Conservation (phyloP, 768 basidiomycete species). For the Leucocoprinus leucothites region DNA sequence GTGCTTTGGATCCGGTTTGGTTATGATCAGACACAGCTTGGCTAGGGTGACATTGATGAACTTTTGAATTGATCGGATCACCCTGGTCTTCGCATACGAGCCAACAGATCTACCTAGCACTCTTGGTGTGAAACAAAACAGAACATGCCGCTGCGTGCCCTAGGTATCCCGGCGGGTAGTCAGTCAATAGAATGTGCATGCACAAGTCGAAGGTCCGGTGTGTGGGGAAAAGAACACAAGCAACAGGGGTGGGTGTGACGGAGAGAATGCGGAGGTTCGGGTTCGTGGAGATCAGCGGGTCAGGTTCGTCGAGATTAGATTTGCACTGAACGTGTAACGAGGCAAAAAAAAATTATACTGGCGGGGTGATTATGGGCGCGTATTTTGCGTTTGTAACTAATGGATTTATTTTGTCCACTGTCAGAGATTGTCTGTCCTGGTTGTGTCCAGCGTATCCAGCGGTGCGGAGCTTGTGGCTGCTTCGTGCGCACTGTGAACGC, state of each 20-base stretch:
- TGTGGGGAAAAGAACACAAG: background rate
- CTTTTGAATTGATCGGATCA: conserved; percentile 13
- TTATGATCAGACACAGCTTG: background rate
- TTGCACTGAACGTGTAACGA: background rate
- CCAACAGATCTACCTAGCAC: too few species aligned
- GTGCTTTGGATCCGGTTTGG: conserved; percentile 10
- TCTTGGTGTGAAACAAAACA: too few species aligned
- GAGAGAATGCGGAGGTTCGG: background rate
- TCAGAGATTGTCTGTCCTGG: too few species aligned
- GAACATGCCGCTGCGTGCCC: too few species aligned
- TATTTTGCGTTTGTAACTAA: too few species aligned
- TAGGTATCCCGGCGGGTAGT: too few species aligned
- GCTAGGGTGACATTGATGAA: conserved; percentile 3
- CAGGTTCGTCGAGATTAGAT: conserved; percentile 11
- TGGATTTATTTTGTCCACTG: too few species aligned
- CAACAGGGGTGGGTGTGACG: background rate
- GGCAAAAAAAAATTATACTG: background rate
- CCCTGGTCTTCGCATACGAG: conserved; percentile 4
- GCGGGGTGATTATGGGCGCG: too few species aligned
- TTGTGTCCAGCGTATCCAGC: too few species aligned
- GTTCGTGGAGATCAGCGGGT: background rate
- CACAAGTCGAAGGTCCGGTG: background rate
- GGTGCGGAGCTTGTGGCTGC: too few species aligned
- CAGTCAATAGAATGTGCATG: background rate
- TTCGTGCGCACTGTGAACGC: too few species aligned